Percentiles rank a stretch among this genome's conserved stretches.
Evolutionary conservation across 2,329 filamentous ascomycete genomes (phyloP).

Genomic region (Tolypocladium pustulatum): DNA sequence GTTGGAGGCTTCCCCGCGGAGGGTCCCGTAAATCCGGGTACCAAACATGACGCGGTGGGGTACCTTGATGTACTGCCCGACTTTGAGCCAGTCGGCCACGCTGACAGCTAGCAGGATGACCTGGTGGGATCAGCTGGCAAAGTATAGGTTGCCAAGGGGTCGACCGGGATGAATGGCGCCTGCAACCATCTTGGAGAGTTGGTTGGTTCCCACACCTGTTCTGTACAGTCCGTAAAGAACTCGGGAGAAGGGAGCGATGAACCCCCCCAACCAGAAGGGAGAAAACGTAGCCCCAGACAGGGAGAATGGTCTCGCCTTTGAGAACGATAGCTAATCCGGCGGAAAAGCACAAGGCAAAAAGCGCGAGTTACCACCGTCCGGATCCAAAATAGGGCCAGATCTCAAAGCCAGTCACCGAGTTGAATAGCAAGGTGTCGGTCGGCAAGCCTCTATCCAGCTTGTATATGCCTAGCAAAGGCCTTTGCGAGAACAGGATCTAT

Average conservation of each 20-base stretch:
- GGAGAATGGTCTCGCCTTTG: conserved; percentile 20
- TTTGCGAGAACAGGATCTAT: conserved; percentile 6
- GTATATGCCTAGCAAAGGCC: conserved; percentile 3
- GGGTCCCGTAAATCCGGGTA: conserved; percentile 29
- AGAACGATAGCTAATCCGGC: conserved; percentile 19
- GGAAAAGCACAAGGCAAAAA: conserved; percentile 18
- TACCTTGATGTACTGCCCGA: conserved; percentile 26
- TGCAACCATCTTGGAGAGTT: conserved; percentile 30
- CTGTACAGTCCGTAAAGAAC: conserved; percentile 17
- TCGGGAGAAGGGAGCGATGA: conserved; percentile 22
- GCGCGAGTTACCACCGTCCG: conserved; percentile 21
- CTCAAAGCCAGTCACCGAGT: no score
- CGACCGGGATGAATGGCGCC: conserved; percentile 31
- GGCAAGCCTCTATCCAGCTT: conserved; percentile 4
- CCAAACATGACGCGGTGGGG: conserved; percentile 26
- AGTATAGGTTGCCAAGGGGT: conserved; percentile 32
- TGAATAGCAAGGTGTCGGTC: neutral
- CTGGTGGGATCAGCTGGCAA: conserved; percentile 23
- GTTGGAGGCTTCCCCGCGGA: conserved; percentile 32
- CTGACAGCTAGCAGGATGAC: conserved; percentile 21
- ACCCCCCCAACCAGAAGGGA: conserved; percentile 16
- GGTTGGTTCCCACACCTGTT: conserved; percentile 9
- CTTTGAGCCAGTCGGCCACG: conserved; percentile 19
- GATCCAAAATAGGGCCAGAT: no score
- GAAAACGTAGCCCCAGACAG: conserved; percentile 21